Evolutionary conservation across 352 stramenopile genomes (phyloP), one percentile per base, ranked within the genome.

Genomic region (Phytopythium ostracodes): DNA sequence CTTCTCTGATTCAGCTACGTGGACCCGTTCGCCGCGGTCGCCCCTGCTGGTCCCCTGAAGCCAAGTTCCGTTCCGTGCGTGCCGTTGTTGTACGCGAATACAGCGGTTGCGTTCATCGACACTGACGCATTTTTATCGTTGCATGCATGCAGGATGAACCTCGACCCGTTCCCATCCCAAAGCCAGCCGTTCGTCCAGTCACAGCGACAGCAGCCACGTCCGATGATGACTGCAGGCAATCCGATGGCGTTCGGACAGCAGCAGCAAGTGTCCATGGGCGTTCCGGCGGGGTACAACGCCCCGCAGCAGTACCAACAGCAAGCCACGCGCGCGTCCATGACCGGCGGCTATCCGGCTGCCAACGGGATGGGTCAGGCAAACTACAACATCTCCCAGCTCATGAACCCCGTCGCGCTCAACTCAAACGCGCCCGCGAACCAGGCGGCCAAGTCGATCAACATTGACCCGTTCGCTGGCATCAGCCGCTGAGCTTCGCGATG

Each of bases 321-420:
- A 38, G 52, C 31, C 14, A 56, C 72, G 44, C 64, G 54, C 42
- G 59, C 62, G 35, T 65, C 59, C 7, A 66, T 73, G 47, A 60
- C 60, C 1, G 64, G 64, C 46, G 43, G 47, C 8, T 66, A 77
- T 22, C 59, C 50, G 25, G 57, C 52, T 17, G 38, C 60, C 5
- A 53, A 56, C 44, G 49, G 61, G 35, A 77, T 62, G 52, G 57
- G 59, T 61, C 68, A 67, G 36, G 81, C 83, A 31, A 93, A 92
- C 70, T 89, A 86, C 68, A 92, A 85, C 67, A 94, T 94, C 56
- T 92, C 85, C 14, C 79, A 90, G 63, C 65, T 92, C 46, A 89
- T 94, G 83, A 90, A 92, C 62, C 85, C 85, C 14, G 81, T 73
- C 47, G 84, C 77, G 43, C 72, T 92, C 56, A 81, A 76, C 59